Evolutionary conservation across 2,329 filamentous ascomycete species (phyloP), one percentile per base, ranked within the genome.

Genomic region (Xylaria sp.): DNA sequence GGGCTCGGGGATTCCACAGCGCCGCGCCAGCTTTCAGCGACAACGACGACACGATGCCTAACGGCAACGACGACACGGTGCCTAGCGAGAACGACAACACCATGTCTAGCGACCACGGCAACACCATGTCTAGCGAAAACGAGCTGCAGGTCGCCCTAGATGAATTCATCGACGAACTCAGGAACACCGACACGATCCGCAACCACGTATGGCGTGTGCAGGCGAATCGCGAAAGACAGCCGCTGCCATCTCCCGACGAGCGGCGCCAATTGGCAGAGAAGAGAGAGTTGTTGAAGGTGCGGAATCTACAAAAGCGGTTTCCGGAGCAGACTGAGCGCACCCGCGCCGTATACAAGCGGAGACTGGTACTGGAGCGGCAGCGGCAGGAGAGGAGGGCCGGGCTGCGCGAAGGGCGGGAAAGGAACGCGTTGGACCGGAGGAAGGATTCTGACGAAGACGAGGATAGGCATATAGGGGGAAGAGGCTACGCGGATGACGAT

Each of bases 101-200:
- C 22, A 44, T 13, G 2, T 2, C 21, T 13, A 43, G 16, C 13
- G 8, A 4, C 40, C 7, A 16, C 7, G 17, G 13, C 11, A 20
- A 19, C 5, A n/a, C n/a, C n/a, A n/a, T n/a, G n/a, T n/a, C n/a
- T n/a, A n/a, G n/a, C n/a, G n/a, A n/a, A n/a, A n/a, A 21, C 16
- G 61, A 65, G 39, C 17, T 65, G 17, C 19, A 44, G 9, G 44
- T 13, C 6, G 20, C 61, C 9, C 43, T 66, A 24, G 55, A 60
- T 13, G 46, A 62, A 1, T 67, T 67, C 37, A 17, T 63, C 1
- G 42, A 52, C n/a, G 39, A 49, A 1, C 39, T 65, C 1, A 56
- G 52, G 29, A 17, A 11, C 1, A 17, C 20, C 3, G 43, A 54
- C 44, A 60, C 52, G 1, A 47, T 44, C 1, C 52, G 51, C 7